Base-by-base conservation (phyloP, 148 eudicot genomes). In the Heliosperma pusillum region DNA sequence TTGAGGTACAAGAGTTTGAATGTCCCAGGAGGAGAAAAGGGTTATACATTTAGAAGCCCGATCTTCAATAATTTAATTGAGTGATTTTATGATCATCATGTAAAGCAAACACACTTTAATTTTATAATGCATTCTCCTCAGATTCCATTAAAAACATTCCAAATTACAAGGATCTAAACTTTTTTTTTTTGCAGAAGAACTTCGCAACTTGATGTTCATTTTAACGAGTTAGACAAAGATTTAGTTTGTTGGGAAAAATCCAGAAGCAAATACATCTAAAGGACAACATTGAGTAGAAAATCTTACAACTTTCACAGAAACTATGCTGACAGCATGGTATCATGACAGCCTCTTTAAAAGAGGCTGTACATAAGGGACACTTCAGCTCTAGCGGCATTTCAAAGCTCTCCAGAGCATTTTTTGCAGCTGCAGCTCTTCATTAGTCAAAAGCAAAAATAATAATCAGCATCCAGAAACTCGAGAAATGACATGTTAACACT, bases 311-410 rank as follows among this genome's bases (percentile, higher is more conserved):
- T 55, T 81, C 84, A 78, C 96, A 91, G 77, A 91, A 91, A 77
- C 91, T 91, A 71, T 86, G 86, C 79, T 91, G 96, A 67, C 96
- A 91, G 70, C 96, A 91, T 47, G 96, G 96, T 78, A 91, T 91
- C 93, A 91, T 87, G 79, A 91, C 91, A 73, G 96, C 96, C n/a
- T 91, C 93, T 82, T 87, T 86, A 78, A 89, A 86, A 76, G 70
- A 81, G 36, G 80, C 77, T 74, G 79, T 74, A 80, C 96, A 91
- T 6, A 89, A 81, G 25, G 88, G 44, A 72, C 96, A 91, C 78
- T 85, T 89, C 68, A 91, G 61, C 83, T 91, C 96, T 33, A 80
- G 63, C 60, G 91, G 91, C 68, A 87, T 76, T 57, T 73, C 80
- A 71, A 66, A 65, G 67, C 79, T 80, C 69, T 80, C 82, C 76